Evolutionary conservation across 495 filamentous ascomycete species (phyloP), one percentile per base, ranked within the genome.

Genomic region (Eremomyces bilateralis): DNA sequence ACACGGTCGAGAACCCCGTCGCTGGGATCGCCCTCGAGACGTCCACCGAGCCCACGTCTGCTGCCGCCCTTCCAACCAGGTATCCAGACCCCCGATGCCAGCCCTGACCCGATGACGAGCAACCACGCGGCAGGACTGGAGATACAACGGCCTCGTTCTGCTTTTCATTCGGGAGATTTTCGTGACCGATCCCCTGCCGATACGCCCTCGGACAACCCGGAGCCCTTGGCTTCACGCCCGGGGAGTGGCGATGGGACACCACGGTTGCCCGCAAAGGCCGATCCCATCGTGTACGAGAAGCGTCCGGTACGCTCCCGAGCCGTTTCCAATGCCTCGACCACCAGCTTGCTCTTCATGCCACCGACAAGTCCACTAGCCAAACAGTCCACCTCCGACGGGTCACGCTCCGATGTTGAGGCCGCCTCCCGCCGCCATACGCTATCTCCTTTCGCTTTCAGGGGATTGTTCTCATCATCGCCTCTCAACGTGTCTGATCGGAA

Each of bases 311-410:
- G 45, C 35, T 53, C 45, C 32, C 39, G 66, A 45, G 60, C 73
- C 25, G 69, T 73, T 11, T 82, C 80, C 0, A 43, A 84, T 3
- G 73, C 73, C 5, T 76, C 77, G 55, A 67, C 80, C 0, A 80
- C 78, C 1, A 83, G 71, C 42, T 93, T 92, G 52, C 61, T 79
- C 15, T 71, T 88, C 29, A 79, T 83, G 50, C 68, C 77, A 2
- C 85, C 88, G 3, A 95, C 88, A 8, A 95, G 83, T 40, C 90
- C 88, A 15, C 59, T 97, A 16, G 82, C 85, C 2, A 71, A 94
- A 46, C 81, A 82, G 40, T 79, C 82, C 38, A 91, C 74, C 50
- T 84, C 82, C 45, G 76, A 83, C 4, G 83, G 90, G 6, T 17
- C 30, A 17, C 24, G 8, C 24, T 8, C 24, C 8, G 24, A 8